Evolutionary conservation across 257 asterid genomes (phyloP), one percentile per base, ranked within the genome.

Genomic region (Lithospermum erythrorhizon): DNA sequence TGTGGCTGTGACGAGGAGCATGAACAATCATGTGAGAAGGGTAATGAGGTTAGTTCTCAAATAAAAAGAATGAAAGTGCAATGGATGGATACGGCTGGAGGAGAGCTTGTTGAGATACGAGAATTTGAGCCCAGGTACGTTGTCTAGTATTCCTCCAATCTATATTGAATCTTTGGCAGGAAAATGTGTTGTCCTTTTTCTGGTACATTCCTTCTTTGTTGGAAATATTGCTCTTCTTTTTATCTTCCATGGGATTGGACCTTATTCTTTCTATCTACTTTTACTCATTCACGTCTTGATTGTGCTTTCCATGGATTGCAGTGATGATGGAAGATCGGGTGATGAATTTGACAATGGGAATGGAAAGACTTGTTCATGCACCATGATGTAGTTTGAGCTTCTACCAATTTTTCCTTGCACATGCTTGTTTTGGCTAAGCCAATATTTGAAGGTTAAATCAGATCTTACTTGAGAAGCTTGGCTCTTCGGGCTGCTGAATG

Each of bases 51-150:
- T 65, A 55, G 65, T 67, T 71, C 70, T 65, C 86, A 64, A 67
- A 73, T n/a, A 57, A 84, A 72, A 69, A 72, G 68, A 75, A 86
- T 89, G 86, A 84, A 79, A 72, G 99, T 93, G 68, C 95, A 82
- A 72, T 93, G 99, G 99, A 86, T 83, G 3, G 99, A 93, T 81
- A 69, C 80, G 61, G 67, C 63, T 3, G 97, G 99, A 61, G 94
- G 91, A 51, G 95, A 89, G 70, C 97, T 93, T 70, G 75, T 71
- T 57, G 89, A 89, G 83, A 82, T 93, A 56, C 94, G 84, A 65
- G 99, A 89, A 76, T 93, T 89, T 67, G 97, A 86, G 78, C 87
- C 80, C 80, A 93, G 99, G 99, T 93, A 82, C 68, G 19, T 13
- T 37, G 53, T 61, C 64, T 68, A 55, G 21, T 59, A 30, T 56